Conservation (phyloP, 768 basidiomycete species). For the Phylloporus rhodoxanthus region DNA sequence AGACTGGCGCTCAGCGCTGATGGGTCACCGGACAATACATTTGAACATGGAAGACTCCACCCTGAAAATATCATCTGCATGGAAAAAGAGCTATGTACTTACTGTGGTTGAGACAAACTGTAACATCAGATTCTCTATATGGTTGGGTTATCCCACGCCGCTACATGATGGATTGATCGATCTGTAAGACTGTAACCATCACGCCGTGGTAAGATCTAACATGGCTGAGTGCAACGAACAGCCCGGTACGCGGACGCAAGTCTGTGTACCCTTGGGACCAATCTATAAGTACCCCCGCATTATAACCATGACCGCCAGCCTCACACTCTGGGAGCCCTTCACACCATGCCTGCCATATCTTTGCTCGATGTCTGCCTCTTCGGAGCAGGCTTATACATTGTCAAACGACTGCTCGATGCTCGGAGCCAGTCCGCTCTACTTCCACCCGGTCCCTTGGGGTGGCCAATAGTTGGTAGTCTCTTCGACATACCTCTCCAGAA, state of each 20-base stretch:
- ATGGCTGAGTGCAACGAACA: background rate
- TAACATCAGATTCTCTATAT: background rate
- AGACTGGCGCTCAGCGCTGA: no score
- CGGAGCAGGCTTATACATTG: conserved; percentile 12
- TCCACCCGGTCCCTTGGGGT: conserved; percentile 21
- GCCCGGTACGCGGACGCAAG: background rate
- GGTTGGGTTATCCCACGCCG: no score
- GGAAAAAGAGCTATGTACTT: no score
- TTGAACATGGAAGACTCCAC: no score
- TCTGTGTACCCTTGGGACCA: background rate
- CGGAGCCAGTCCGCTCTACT: background rate
- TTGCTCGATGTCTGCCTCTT: conserved; percentile 15
- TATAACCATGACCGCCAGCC: background rate
- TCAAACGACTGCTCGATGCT: conserved; percentile 1
- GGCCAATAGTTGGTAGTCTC: conserved; percentile 47
- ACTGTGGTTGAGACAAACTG: no score
- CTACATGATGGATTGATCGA: no score
- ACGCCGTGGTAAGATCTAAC: background rate
- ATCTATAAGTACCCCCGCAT: background rate
- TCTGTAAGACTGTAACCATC: no score
- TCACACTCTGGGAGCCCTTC: background rate
- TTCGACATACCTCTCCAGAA: conserved; percentile 46
- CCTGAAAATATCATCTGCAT: no score
- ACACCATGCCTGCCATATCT: background rate
- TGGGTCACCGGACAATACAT: no score